These are phyloP conservation scores for Bretschneidera sinensis DNA, from an alignment of 345 rosid genomes.

Conservation along the genomic window DNA sequence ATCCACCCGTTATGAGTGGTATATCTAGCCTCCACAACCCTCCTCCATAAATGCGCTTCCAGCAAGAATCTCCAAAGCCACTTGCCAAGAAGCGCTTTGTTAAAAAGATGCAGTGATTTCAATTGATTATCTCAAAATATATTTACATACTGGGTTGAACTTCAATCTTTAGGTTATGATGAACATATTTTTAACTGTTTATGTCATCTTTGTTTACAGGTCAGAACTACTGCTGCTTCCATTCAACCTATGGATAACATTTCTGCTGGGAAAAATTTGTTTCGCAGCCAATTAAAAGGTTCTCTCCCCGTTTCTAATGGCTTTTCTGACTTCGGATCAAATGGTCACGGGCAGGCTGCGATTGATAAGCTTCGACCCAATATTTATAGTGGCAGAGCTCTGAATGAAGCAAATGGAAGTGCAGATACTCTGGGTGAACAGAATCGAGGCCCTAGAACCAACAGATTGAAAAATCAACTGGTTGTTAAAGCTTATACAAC, in stretches of 20 bases:
- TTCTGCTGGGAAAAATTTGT: constrained; percentile 39
- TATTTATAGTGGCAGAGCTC: constrained; percentile 33
- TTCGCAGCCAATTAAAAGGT: constrained; percentile 42
- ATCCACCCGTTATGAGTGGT: too few species aligned
- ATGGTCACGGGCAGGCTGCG: constrained; percentile 28
- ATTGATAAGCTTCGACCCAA: constrained; percentile 47
- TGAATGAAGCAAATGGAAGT: constrained; percentile 29
- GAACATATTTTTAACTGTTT: too few species aligned
- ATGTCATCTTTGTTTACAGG: constrained; percentile 45
- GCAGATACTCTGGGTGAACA: constrained; percentile 49
- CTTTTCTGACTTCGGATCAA: constrained; percentile 41
- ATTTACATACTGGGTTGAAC: too few species aligned
- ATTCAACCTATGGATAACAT: constrained; percentile 35
- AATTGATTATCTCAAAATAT: too few species aligned
- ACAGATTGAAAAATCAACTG: constrained; percentile 45
- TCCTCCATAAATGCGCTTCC: too few species aligned
- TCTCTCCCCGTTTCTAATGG: constrained; percentile 31
- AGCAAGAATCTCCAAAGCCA: too few species aligned
- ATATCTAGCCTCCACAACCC: too few species aligned
- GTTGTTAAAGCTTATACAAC: constrained; percentile 61
- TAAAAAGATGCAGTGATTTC: too few species aligned
- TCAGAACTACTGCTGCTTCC: constrained; percentile 46
- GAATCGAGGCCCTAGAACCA: constrained; percentile 61
- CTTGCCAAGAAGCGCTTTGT: too few species aligned
- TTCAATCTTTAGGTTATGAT: too few species aligned